phyloP scores from a whole-genome alignment of 768 basidiomycete species.

The Termitomyces sp. region DNA sequence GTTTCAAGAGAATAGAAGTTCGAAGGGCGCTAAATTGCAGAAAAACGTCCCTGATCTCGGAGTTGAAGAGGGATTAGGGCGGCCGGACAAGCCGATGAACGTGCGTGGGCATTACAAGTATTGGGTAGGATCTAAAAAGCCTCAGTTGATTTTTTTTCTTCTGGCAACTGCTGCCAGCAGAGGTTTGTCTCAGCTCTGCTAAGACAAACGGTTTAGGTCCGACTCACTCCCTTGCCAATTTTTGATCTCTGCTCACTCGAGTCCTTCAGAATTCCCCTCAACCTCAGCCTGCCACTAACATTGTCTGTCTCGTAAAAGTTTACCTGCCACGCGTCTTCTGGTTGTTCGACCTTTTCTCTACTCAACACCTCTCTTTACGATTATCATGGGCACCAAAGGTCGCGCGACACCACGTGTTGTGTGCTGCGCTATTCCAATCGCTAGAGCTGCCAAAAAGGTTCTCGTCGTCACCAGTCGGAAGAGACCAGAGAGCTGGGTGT shows the following conservation, averaged over 20 bases:
- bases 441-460: constrained; percentile 66
- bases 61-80: constrained; percentile 3
- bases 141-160: constrained; percentile 19
- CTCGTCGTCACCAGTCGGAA: constrained; percentile 84
- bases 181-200: constrained; percentile 2
- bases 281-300: background rate
- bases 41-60: constrained; percentile 1
- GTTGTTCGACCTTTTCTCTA: background rate
- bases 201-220: constrained; percentile 1
- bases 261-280: background rate
- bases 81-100: constrained; percentile 39
- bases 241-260: background rate
- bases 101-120: constrained; percentile 38
- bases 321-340: background rate
- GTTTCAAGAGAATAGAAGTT: background rate
- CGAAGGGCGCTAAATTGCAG: background rate
- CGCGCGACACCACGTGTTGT: constrained; percentile 79
- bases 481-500: constrained; percentile 76
- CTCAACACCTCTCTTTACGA: constrained; percentile 1
- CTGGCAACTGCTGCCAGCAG: background rate
- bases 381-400: constrained; percentile 59
- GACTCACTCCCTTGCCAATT: background rate
- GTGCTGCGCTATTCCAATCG: constrained; percentile 86
- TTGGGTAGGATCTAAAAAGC: constrained; percentile 6
- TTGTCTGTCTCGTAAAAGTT: background rate